Base-by-base conservation (phyloP, 2,329 filamentous ascomycete species). In the Trichoderma oligosporum region DNA sequence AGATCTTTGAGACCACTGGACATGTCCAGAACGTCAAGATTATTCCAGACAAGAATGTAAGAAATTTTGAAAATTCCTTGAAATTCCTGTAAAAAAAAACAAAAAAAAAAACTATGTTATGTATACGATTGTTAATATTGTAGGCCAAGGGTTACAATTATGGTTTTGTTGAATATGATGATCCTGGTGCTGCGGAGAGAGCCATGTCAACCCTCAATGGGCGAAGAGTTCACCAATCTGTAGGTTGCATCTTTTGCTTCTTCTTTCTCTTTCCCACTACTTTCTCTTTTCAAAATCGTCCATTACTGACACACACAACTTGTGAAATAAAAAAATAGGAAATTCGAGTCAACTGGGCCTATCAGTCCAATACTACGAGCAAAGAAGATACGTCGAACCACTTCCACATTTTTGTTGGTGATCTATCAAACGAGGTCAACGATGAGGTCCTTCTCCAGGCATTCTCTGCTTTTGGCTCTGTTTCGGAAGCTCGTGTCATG, bases 1-100 rank as follows among this genome's bases (percentile, higher is more conserved):
- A 97, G 74, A 97, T 97, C 67, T 99, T 99, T 70, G 94, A 99
- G 80, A 99, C 94, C 6, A 97, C 92, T 59, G 94, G 94, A 57
- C 94, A 99, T 76, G 94, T 99, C 63, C 88, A 96, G 76, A 97
- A 91, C 70, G 94, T 99, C 71, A 99, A 99, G 82, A 97, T 99
- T 70, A 99, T 99, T 72, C 94, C 94, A 52, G 94, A 99, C 81
- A 99, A 99, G 82, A 99, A 97, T 76, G 92, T 96, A 78, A 83
- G 91, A 85, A 49, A 27, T 7, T 9, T n/a, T n/a, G n/a, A n/a
- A n/a, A n/a, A n/a, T n/a, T 11, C n/a, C 7, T 18, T 29, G 25
- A n/a, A 18, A 12, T 18, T 24, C 7, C 14, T 41, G 4, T 16
- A 7, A 5, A 4, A 12, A n/a, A 16, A 8, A 14, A 12, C 7